Conservation (phyloP, 768 basidiomycete species). For the Kwoniella dendrophila region DNA sequence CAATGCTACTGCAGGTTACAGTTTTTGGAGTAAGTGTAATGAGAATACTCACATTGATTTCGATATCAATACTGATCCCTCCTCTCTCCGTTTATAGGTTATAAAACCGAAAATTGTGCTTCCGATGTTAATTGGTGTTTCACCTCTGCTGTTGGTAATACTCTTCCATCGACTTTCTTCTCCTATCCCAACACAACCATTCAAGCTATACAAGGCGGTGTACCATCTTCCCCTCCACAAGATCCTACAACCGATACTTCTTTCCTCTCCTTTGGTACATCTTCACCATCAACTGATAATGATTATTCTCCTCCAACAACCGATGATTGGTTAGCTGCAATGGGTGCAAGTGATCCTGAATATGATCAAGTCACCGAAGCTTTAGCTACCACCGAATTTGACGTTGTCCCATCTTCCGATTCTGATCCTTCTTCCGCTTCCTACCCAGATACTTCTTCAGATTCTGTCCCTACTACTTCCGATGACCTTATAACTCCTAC, state of each 20-base stretch:
- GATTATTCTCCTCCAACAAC: conserved; percentile 20
- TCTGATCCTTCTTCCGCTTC: conserved; percentile 1
- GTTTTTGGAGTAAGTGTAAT: conserved; percentile 72
- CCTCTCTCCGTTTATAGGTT: conserved; percentile 57
- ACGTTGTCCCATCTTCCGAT: background rate
- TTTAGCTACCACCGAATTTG: conserved; percentile 32
- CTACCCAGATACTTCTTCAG: background rate
- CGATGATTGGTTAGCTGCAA: conserved; percentile 34
- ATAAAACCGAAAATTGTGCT: conserved; percentile 66
- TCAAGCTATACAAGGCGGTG: conserved; percentile 17
- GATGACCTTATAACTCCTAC: background rate
- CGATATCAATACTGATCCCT: background rate
- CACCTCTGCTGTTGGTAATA: conserved; percentile 63
- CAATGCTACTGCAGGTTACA: conserved; percentile 66
- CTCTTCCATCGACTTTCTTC: conserved; percentile 65
- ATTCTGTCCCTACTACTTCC: background rate
- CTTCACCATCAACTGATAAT: conserved; percentile 18
- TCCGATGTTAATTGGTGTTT: conserved; percentile 72
- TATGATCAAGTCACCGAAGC: conserved; percentile 27
- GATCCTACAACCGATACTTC: conserved; percentile 25
- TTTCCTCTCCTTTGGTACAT: conserved; percentile 31
- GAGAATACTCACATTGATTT: no score
- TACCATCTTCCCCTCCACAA: conserved; percentile 6
- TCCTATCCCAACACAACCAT: conserved; percentile 57
- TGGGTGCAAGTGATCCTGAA: conserved; percentile 27